Evolutionary conservation across 2,329 filamentous ascomycete species (phyloP), one percentile per base, ranked within the genome.

Genomic region (Penicillium sp.): DNA sequence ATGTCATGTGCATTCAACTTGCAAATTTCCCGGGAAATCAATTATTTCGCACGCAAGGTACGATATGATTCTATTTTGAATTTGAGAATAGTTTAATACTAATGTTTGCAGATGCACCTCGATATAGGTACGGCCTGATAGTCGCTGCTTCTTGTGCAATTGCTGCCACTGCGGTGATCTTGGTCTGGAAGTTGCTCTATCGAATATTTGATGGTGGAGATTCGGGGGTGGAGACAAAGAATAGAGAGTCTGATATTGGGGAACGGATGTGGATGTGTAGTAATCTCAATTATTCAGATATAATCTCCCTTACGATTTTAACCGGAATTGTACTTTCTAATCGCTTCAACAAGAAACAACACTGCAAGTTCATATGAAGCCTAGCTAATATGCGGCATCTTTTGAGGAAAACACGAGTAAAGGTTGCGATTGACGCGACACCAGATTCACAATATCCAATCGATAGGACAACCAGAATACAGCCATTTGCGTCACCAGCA

Each of bases 1-100:
- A 66, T 62, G 63, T 64, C 0, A 66, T 66, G 62, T 60, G 62
- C 47, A 63, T 66, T 10, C 63, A 66, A 39, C 50, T 64, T 5
- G 63, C 63, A 2, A 62, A 62, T 37, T 63, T 66, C 7, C 61
- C 63, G 0, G 63, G 63, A 13, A 60, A 56, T 23, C 58, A 64
- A 44, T 51, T 66, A 8, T 66, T 66, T 45, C 54, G 44, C 16
- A 34, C 60, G 19, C 34, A 63, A 58, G 51, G 63, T 64, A 48
- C 18, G 44, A 11, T 39, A 21, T 18, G 29, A 51, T 43, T 18
- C 18, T 13, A 26, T 2, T n/a, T n/a, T n/a, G n/a, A n/a, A n/a
- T n/a, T 14, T 24, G 37, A 24, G 19, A 10, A 26, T n/a, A n/a
- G 11, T 7, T 7, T 18, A 7, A 19, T 18, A 2, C 19, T 33